Evolutionary conservation across 129 eudicot species (phyloP), one percentile per base, ranked within the genome.

Genomic region (Helianthus tuberosus): DNA sequence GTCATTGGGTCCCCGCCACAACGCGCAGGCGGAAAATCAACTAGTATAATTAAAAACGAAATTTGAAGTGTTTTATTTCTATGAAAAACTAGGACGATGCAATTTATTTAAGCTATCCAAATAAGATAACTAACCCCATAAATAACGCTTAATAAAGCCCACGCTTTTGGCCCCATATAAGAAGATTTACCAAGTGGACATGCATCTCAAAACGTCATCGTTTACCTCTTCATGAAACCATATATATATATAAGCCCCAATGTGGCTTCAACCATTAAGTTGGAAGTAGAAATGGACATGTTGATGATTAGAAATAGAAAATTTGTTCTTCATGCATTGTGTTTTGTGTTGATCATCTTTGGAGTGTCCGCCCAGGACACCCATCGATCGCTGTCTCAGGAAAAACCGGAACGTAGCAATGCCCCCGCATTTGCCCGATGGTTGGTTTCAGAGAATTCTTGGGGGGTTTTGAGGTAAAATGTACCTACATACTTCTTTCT

Each of bases 361-460:
- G 81, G 72, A 48, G 84, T 80, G 11, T 74, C 88, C 6, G 88
- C 82, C 8, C 64, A 69, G 5, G 87, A 81, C 46, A 41, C 46
- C 49, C 79, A 86, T 12, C 81, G 74, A 29, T 57, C 86, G 72
- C 20, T 68, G 68, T 66, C 86, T 35, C 75, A 55, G 36, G 58
- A 66, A 32, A 80, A 86, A 60, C 98, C 98, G 9, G 48, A 58
- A 23, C 92, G 80, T 61, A 64, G 70, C 38, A 83, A 84, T 57
- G 82, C 86, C 13, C 92, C 89, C 66, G 49, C 87, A 14, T 93
- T 87, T 66, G 98, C 98, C 79, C 88, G 98, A 50, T 93, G 98
- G 98, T 63, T 93, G 80, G 95, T 89, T 69, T 84, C 90, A n/a
- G 90, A 80, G 78, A 84, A 80, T 51, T 85, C 96, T 5, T 93